Percentiles rank a stretch among this genome's conserved stretches.
These are phyloP conservation scores for Aspergillus hancockii DNA, from an alignment of 495 filamentous ascomycete species.

Conservation along the genomic window DNA sequence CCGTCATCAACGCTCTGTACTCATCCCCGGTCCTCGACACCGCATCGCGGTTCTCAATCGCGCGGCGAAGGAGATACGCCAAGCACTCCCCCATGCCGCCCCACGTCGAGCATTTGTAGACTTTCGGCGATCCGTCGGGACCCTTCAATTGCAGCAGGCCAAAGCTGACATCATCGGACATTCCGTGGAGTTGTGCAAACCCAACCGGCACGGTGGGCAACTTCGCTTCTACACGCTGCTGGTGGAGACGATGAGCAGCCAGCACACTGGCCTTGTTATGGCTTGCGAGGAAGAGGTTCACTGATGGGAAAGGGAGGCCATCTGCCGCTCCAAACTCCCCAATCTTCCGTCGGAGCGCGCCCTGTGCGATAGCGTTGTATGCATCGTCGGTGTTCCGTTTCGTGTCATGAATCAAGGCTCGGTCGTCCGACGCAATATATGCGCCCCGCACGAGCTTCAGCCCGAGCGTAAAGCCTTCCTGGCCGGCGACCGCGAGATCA, in stretches of 20 bases:
- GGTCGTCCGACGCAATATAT: slow-evolving; percentile 76
- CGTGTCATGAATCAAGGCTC: slow-evolving; percentile 71
- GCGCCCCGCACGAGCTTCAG: slow-evolving; percentile 89
- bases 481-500: slow-evolving; percentile 62
- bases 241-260: slow-evolving; percentile 34
- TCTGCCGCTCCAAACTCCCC: slow-evolving; percentile 48
- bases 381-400: slow-evolving; percentile 71
- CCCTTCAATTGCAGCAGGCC: slow-evolving; percentile 59
- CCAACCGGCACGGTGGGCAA: slow-evolving; percentile 39
- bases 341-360: slow-evolving; percentile 33
- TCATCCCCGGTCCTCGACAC: slow-evolving; percentile 69
- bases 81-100: slow-evolving; percentile 82
- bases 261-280: slow-evolving; percentile 42
- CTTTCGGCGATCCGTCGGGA: slow-evolving; percentile 48
- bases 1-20: slow-evolving; percentile 65
- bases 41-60: slow-evolving; percentile 89
- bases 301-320: slow-evolving; percentile 28
- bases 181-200: slow-evolving; percentile 76
- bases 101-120: slow-evolving; percentile 89
- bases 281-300: slow-evolving; percentile 45
- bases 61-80: slow-evolving; percentile 82
- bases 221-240: slow-evolving; percentile 28
- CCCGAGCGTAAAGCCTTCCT: slow-evolving; percentile 72
- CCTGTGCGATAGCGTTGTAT: slow-evolving; percentile 58
- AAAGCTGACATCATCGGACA: slow-evolving; percentile 89